Percentiles rank a stretch among this genome's conserved stretches.
phyloP scores from a whole-genome alignment of 78 protist genomes.

The Emiliania huxleyi region DNA sequence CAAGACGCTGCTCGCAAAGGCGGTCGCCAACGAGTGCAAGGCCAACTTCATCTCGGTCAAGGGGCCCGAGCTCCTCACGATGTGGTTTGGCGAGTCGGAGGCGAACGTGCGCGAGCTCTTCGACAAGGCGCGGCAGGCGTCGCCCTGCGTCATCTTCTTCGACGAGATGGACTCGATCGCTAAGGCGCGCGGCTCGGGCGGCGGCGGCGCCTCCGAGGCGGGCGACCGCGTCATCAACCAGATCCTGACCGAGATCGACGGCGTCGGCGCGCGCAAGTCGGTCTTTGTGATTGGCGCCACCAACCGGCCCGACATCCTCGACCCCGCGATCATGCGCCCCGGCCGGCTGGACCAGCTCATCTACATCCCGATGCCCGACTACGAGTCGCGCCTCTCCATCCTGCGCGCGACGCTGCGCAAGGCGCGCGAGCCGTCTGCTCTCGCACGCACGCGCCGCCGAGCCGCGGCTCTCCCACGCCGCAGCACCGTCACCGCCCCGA shows the following conservation, averaged over 20 bases:
- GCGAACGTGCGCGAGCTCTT: slow-evolving; percentile 99
- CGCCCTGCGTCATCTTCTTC: slow-evolving; percentile 99
- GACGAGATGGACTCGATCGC: slow-evolving; percentile 99
- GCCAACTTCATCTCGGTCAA: slow-evolving; percentile 99
- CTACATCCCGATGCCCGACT: slow-evolving; percentile 38
- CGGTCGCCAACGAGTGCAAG: slow-evolving; percentile 99
- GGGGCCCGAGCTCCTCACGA: slow-evolving; percentile 97
- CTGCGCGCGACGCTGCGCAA: slow-evolving; percentile 83
- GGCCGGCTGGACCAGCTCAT: slow-evolving; percentile 71
- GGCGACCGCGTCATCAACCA: slow-evolving; percentile 99
- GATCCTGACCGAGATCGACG: slow-evolving; percentile 71
- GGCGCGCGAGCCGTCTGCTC: too few species aligned
- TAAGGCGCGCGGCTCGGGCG: slow-evolving; percentile 88
- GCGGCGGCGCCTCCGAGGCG: slow-evolving; percentile 99
- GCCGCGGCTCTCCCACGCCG: too few species aligned
- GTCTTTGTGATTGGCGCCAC: slow-evolving; percentile 97
- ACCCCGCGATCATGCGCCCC: slow-evolving; percentile 92
- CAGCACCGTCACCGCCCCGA: too few species aligned
- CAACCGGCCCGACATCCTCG: slow-evolving; percentile 94
- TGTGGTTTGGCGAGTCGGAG: slow-evolving; percentile 99
- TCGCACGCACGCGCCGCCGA: too few species aligned
- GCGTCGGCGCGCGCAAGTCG: slow-evolving; percentile 53
- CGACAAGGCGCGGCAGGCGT: slow-evolving; percentile 99
- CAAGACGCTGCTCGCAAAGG: slow-evolving; percentile 99
- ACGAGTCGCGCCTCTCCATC: slow-evolving; percentile 85